Conservation (phyloP, 2,329 filamentous ascomycete genomes). For the Epichloe scottii region DNA sequence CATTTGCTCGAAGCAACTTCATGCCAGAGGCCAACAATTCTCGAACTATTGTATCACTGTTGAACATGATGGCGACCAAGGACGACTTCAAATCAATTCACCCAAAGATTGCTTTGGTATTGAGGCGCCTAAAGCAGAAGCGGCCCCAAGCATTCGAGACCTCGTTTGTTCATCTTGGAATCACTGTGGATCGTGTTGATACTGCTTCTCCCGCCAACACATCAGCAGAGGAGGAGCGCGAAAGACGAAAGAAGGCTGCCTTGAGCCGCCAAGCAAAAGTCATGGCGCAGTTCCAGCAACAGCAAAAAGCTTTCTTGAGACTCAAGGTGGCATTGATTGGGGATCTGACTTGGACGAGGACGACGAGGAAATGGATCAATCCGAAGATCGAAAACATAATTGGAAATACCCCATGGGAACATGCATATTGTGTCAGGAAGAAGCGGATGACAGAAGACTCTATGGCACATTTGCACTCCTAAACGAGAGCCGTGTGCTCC, state of each 20-base stretch:
- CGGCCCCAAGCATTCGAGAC: constrained; percentile 59
- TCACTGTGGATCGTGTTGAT: constrained; percentile 67
- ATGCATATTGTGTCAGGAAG: constrained; percentile 93
- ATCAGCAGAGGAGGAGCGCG: constrained; percentile 58
- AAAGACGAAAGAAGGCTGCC: constrained; percentile 82
- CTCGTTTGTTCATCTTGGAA: constrained; percentile 49
- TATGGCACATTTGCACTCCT: constrained; percentile 92
- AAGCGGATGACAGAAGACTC: constrained; percentile 75
- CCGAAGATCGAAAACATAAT: constrained; percentile 48
- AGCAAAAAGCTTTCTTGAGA: constrained; percentile 88
- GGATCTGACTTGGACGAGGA: constrained; percentile 65
- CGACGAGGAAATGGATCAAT: constrained; percentile 44
- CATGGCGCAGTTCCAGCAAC: constrained; percentile 96
- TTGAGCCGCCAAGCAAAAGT: constrained; percentile 81
- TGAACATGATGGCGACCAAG: constrained; percentile 50
- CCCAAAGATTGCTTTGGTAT: constrained; percentile 69
- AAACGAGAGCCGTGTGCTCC: constrained; percentile 71
- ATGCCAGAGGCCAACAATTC: constrained; percentile 41
- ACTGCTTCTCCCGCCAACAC: constrained; percentile 67
- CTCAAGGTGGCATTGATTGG: constrained; percentile 79
- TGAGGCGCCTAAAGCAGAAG: constrained; percentile 77
- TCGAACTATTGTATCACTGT: constrained; percentile 51
- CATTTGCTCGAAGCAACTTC: constrained; percentile 48
- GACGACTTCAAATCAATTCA: constrained; percentile 73
- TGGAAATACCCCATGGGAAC: constrained; percentile 91